phyloP scores from a whole-genome alignment of 2,329 filamentous ascomycete genomes.

The Xylaria polymorpha region DNA sequence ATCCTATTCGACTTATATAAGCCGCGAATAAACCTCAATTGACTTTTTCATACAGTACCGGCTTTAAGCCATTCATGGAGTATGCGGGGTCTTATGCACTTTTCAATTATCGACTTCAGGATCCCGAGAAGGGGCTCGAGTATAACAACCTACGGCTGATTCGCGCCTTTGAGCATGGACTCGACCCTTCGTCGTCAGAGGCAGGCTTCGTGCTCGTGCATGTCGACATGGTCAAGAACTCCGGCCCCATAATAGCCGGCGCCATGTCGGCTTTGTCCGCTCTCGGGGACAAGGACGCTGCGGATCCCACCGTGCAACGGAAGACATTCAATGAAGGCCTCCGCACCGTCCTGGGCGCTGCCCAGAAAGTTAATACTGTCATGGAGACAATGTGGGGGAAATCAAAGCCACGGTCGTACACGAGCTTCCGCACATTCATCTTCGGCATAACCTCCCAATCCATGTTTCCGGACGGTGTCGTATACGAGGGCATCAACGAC shows the following conservation, averaged over 20 bases:
- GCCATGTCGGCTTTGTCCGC: constrained; percentile 71
- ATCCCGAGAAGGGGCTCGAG: constrained; percentile 66
- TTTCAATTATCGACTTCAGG: constrained; percentile 73
- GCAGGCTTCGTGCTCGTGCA: constrained; percentile 97
- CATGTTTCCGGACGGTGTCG: constrained; percentile 79
- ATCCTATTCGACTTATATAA: constrained; percentile 7
- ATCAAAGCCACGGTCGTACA: constrained; percentile 85
- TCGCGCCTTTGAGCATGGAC: constrained; percentile 89
- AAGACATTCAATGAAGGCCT: constrained; percentile 73
- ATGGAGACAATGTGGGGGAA: constrained; percentile 96
- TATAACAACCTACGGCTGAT: constrained; percentile 82
- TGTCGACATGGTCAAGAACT: constrained; percentile 93
- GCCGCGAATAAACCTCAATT: neutral
- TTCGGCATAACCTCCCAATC: constrained; percentile 93
- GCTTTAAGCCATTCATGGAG: constrained; percentile 94
- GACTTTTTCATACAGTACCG: constrained; percentile 57
- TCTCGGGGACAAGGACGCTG: constrained; percentile 50
- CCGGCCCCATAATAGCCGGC: constrained; percentile 79
- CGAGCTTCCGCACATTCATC: constrained; percentile 94
- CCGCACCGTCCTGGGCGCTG: constrained; percentile 68
- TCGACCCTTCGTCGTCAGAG: constrained; percentile 88
- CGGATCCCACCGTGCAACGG: constrained; percentile 55
- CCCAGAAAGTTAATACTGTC: constrained; percentile 77
- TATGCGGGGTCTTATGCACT: constrained; percentile 77
- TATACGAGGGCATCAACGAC: constrained; percentile 86